These are phyloP conservation scores for Cryptosporidium parvum DNA, from an alignment of 169 alveolate species.

Conservation along the genomic window DNA sequence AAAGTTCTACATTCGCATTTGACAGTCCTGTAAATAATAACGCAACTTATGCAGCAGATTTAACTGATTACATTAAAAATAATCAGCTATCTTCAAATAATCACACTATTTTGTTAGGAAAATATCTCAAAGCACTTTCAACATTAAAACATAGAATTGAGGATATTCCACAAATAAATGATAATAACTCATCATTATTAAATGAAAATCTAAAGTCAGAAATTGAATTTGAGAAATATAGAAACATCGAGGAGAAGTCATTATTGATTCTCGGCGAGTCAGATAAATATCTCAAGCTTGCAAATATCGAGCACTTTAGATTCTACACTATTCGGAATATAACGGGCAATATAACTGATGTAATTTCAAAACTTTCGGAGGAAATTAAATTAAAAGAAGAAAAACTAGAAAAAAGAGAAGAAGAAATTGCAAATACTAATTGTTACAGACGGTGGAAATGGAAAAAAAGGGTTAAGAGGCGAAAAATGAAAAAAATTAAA, in stretches of 20 bases:
- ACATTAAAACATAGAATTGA: conserved; percentile 30
- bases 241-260: conserved; percentile 1
- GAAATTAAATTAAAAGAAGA: conserved; percentile 23
- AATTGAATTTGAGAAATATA: conserved; percentile 20
- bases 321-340: conserved; percentile 50
- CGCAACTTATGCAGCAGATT: conserved; percentile 34
- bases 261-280: conserved; percentile 40
- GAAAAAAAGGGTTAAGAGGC: conserved; percentile 55
- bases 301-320: conserved; percentile 51
- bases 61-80: conserved; percentile 43
- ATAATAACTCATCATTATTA: neutral
- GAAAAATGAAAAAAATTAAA: conserved; percentile 43
- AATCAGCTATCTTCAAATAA: conserved; percentile 25
- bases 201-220: neutral
- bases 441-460: conserved; percentile 71
- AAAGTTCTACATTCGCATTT: conserved; percentile 1
- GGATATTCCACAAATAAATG: neutral
- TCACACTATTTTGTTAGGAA: conserved; percentile 29
- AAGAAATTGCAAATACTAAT: conserved; percentile 44
- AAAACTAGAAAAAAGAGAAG: conserved; percentile 47
- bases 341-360: conserved; percentile 17
- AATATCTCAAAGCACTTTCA: conserved; percentile 38
- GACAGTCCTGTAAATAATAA: conserved; percentile 35
- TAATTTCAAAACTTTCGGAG: conserved; percentile 15
- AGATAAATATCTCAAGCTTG: conserved; percentile 43